Evolutionary conservation across 768 basidiomycete genomes (phyloP).

Genomic region (Kwoniella heveanensis): DNA sequence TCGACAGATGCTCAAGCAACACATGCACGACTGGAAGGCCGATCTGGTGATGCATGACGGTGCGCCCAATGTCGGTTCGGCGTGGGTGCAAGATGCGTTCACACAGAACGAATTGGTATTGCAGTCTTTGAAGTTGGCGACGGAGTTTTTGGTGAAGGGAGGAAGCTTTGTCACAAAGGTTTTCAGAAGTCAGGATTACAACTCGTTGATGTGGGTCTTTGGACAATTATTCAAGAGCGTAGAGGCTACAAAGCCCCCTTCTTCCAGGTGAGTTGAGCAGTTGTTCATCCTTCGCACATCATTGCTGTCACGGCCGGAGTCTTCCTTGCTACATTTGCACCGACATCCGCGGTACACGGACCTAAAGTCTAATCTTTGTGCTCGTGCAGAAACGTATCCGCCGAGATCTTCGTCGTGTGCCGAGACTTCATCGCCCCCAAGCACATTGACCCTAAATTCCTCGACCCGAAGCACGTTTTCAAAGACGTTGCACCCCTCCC

Average conservation of each 20-base stretch:
- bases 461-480: conserved; percentile 97
- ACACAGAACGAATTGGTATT: conserved; percentile 94
- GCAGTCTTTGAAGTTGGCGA: conserved; percentile 90
- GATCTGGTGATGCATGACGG: conserved; percentile 98
- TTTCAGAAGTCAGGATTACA: conserved; percentile 97
- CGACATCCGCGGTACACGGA: too few relatives aligned
- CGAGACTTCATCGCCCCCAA: conserved; percentile 91
- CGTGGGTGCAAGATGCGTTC: conserved; percentile 99
- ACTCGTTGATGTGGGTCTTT: conserved; percentile 98
- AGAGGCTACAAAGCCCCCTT: conserved; percentile 97
- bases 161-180: conserved; percentile 98
- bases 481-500: conserved; percentile 64
- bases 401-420: conserved; percentile 99
- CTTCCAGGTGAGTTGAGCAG: conserved; percentile 70
- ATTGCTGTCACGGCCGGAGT: too few relatives aligned
- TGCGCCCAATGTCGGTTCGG: conserved; percentile 98
- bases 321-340: too few relatives aligned
- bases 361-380: background rate
- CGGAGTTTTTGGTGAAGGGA: conserved; percentile 88
- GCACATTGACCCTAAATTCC: conserved; percentile 94
- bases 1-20: conserved; percentile 77
- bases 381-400: conserved; percentile 82
- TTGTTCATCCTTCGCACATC: background rate
- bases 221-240: conserved; percentile 93
- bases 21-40: conserved; percentile 98